Percentiles rank a stretch among this genome's conserved stretches.
phyloP scores from a whole-genome alignment of 805 yeast genomes.

The Zygoascus biomembranicola region DNA sequence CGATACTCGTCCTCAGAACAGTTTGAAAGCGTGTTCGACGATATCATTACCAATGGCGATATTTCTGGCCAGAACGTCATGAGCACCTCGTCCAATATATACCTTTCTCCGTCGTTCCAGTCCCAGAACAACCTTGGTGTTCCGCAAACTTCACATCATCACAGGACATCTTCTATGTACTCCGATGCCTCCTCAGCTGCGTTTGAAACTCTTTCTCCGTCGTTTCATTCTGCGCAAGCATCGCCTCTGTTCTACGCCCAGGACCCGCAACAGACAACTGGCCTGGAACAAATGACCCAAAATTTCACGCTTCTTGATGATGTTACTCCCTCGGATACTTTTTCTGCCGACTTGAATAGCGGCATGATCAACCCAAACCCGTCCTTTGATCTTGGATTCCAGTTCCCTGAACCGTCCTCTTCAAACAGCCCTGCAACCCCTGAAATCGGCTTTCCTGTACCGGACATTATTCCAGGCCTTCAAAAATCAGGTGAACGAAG shows the following conservation, averaged over 20 bases:
- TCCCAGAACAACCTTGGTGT: not conserved
- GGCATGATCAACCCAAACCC: not conserved
- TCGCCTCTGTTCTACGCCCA: slow-evolving; percentile 1
- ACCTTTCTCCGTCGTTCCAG: not conserved
- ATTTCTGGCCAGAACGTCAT: not conserved
- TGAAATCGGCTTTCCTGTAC: not conserved
- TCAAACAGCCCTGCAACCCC: not conserved
- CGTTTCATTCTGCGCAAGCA: not conserved
- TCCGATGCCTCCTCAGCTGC: not conserved
- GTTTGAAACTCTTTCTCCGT: not conserved
- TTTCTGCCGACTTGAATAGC: not conserved
- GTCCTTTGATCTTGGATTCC: not conserved
- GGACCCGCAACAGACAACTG: not conserved
- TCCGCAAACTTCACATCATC: not conserved
- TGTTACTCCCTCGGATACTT: not conserved
- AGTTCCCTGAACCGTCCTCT: not conserved
- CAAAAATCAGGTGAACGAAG: not conserved
- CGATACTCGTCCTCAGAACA: not conserved
- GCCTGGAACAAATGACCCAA: slow-evolving; percentile 7
- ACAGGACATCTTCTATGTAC: not conserved
- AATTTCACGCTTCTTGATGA: slow-evolving; percentile 7
- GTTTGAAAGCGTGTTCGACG: slow-evolving; percentile 1
- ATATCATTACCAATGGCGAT: not conserved
- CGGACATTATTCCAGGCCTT: not conserved
- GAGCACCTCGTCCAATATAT: not conserved